These are phyloP conservation scores for Alternaria dauci DNA, from an alignment of 2,329 filamentous ascomycete species.

Conservation along the genomic window DNA sequence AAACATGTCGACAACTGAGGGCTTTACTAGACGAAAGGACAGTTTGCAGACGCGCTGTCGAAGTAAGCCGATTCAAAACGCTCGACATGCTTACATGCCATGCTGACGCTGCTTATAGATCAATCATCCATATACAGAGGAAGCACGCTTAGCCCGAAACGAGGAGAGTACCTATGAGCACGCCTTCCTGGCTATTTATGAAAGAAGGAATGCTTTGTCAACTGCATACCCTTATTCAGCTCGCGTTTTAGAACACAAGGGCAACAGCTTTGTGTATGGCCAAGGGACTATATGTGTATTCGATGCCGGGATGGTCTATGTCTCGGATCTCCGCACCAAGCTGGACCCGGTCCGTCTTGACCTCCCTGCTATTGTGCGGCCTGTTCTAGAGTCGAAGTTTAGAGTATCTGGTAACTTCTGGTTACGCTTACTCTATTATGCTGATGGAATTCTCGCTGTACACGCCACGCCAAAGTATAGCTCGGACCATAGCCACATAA, in stretches of 20 bases:
- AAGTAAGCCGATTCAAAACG: constrained; percentile 56
- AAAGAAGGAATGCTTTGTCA: constrained; percentile 67
- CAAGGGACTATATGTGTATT: constrained; percentile 73
- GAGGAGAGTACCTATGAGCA: constrained; percentile 57
- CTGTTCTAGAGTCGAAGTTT: constrained; percentile 11
- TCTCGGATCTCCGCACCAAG: constrained; percentile 64
- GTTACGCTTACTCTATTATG: constrained; percentile 44
- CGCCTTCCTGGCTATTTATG: constrained; percentile 67
- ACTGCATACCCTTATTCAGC: constrained; percentile 69
- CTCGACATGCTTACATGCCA: constrained; percentile 15
- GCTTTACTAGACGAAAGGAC: constrained; percentile 62
- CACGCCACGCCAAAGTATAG: constrained; percentile 24
- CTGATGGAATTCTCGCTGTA: constrained; percentile 44
- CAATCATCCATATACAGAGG: constrained; percentile 54
- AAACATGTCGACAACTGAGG: constrained; percentile 61
- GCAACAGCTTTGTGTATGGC: constrained; percentile 68
- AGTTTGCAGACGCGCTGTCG: constrained; percentile 65
- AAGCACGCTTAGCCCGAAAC: constrained; percentile 53
- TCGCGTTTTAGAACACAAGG: constrained; percentile 64
- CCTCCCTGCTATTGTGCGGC: constrained; percentile 26
- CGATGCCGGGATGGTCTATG: constrained; percentile 60
- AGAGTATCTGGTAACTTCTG: constrained; percentile 51
- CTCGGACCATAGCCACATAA: constrained; percentile 29
- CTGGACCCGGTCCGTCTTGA: constrained; percentile 26
- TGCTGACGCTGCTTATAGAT: constrained; percentile 43